Base-by-base conservation (phyloP, 2,329 filamentous ascomycete species). In the Laburnicola sp. region DNA sequence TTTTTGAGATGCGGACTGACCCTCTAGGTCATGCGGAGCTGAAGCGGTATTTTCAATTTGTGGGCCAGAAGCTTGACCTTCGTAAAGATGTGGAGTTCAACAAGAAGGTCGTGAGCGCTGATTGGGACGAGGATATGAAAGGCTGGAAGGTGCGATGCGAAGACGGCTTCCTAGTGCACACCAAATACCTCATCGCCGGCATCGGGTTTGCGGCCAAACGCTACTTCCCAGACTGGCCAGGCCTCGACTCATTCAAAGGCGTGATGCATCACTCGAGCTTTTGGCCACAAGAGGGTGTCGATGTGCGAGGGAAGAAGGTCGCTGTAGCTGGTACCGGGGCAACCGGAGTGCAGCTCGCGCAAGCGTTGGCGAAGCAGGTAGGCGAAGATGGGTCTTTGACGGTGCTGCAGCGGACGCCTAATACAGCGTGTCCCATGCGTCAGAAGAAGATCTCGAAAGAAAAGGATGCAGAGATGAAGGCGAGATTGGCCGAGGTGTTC, bases 321-420 rank as follows among this genome's bases (percentile, higher is more conserved):
- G 83, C 78, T 8, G 76, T 86, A 54, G 80, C 86, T 34, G 84
- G 84, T 8, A 86, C 82, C 0, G 84, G 84, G 1, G 80, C 83
- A 0, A 81, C 81, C 0, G 84, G 83, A 0, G 80, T 86, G 1
- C 84, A 86, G 57, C 78, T 85, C 41, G 75, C 78, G 0, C 84
- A 87, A 54, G 82, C 80, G 38, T 79, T 78, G 73, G 82, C 76
- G 1, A 76, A 76, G 1, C 60, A 75, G 16, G 80, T 77, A 0
- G 1, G 75, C 70, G 16, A 65, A 38, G 80, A 77, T 0, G 75
- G 72, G 7, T 62, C 51, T 2, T 86, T 11, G 72, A 71, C 8
- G 78, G 87, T 48, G 83, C 86, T 71, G 82, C 83, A 86, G 62
- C 78, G 85, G 3, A 87, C 83, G 0, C 84, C 85, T 0, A 87